These are phyloP conservation scores for Cystofilobasidium capitatum DNA, from an alignment of 768 basidiomycete genomes.

Conservation along the genomic window DNA sequence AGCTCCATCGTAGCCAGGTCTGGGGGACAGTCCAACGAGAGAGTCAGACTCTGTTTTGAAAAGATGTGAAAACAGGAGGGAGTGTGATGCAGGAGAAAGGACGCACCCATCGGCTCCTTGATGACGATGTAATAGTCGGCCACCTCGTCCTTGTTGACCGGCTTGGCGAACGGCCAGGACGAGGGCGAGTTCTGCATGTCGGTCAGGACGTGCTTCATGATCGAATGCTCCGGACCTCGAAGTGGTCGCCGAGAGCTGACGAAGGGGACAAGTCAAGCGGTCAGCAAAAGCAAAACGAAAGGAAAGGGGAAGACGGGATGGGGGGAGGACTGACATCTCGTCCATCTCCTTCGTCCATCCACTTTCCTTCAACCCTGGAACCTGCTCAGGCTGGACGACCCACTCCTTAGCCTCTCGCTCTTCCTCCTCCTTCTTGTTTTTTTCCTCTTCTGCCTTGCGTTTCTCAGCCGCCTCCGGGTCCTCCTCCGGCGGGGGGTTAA, in stretches of 20 bases:
- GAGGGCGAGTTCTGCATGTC: conserved; percentile 67
- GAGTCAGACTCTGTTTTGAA: background rate
- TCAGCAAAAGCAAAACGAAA: background rate
- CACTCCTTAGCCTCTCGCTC: conserved; percentile 33
- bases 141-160: conserved; percentile 71
- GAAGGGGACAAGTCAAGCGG: too few relatives aligned
- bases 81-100: background rate
- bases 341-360: conserved; percentile 85
- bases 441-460: background rate
- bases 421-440: conserved; percentile 26
- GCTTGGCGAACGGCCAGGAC: conserved; percentile 77
- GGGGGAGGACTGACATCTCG: conserved; percentile 56
- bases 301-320: background rate
- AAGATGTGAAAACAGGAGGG: background rate
- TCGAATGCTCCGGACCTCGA: conserved; percentile 49
- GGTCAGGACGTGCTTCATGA: conserved; percentile 67
- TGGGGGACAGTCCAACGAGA: conserved; percentile 37
- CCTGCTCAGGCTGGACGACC: conserved; percentile 54
- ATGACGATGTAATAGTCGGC: conserved; percentile 83
- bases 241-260: conserved; percentile 42
- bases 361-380: conserved; percentile 84
- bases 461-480: background rate
- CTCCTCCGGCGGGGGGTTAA: background rate
- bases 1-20: conserved; percentile 79
- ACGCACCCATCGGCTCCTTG: conserved; percentile 82